phyloP scores from a whole-genome alignment of 73 alveolate species.

The Tetrahymena malaccensis region DNA sequence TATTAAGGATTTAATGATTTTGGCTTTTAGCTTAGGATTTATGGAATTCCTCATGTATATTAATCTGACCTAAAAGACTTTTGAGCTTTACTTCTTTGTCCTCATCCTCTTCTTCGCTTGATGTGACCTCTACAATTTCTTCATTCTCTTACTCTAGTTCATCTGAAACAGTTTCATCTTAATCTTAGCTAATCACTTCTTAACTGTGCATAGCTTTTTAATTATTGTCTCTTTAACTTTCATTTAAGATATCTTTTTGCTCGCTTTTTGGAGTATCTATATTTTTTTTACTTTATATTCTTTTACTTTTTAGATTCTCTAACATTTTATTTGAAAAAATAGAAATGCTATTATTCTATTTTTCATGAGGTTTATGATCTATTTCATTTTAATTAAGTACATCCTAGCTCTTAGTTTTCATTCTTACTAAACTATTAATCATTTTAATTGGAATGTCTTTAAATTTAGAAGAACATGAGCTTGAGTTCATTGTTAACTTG shows the following conservation, averaged over 20 bases:
- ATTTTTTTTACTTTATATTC: background rate
- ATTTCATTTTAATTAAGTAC: background rate
- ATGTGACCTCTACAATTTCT: background rate
- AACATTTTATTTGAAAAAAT: too few relatives aligned
- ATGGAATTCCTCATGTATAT: background rate
- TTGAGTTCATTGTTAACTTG: background rate
- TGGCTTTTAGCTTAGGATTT: background rate
- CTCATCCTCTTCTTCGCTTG: background rate
- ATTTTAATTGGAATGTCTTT: background rate
- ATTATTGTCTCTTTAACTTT: background rate
- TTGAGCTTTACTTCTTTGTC: background rate
- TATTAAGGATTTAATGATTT: background rate
- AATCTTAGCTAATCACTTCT: background rate
- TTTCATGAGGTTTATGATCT: background rate
- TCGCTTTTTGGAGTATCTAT: background rate
- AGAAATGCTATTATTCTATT: too few relatives aligned
- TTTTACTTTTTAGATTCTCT: background rate
- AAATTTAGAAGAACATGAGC: background rate
- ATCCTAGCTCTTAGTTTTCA: background rate
- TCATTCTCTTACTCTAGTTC: background rate
- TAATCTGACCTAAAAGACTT: background rate
- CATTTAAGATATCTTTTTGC: background rate
- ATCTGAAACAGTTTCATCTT: background rate
- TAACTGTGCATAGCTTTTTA: background rate
- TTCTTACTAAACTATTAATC: background rate